Conservation (phyloP, 208 protist species). For the Acanthamoeba healyi region DNA sequence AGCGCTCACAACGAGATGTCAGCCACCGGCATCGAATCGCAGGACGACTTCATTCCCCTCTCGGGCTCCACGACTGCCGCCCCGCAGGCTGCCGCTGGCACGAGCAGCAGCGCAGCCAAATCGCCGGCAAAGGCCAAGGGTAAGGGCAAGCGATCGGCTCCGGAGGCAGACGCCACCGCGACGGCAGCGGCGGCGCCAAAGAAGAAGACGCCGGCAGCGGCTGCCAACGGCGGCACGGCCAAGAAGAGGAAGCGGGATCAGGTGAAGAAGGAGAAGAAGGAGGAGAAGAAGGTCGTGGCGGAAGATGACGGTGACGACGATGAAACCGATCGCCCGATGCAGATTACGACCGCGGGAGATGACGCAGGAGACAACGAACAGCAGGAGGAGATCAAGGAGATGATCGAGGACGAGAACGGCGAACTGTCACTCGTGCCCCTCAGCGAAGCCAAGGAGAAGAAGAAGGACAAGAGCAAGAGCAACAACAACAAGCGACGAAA, state of each 20-base stretch:
- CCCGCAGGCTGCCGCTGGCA: too few relatives aligned
- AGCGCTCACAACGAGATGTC: too few relatives aligned
- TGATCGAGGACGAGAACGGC: background rate
- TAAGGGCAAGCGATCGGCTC: background rate
- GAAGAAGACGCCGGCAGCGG: too few relatives aligned
- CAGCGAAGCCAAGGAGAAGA: background rate
- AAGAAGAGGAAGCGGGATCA: constrained; percentile 2
- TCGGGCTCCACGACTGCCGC: too few relatives aligned
- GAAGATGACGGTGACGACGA: background rate
- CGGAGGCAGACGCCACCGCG: too few relatives aligned
- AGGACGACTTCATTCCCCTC: background rate
- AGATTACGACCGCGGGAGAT: too few relatives aligned
- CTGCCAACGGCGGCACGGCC: too few relatives aligned
- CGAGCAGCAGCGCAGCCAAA: background rate
- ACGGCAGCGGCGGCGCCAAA: too few relatives aligned
- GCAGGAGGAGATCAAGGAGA: constrained; percentile 18
- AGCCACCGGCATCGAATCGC: too few relatives aligned
- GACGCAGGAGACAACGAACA: too few relatives aligned
- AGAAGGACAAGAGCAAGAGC: too few relatives aligned
- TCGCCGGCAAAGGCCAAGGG: background rate
- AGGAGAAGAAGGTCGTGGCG: background rate
- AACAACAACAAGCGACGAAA: background rate
- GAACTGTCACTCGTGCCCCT: background rate
- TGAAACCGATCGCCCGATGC: too few relatives aligned
- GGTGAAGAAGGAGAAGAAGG: background rate